Percentiles rank a stretch among this genome's conserved stretches.
Conservation (phyloP, 768 basidiomycete genomes). For the Suillus brevipes region DNA sequence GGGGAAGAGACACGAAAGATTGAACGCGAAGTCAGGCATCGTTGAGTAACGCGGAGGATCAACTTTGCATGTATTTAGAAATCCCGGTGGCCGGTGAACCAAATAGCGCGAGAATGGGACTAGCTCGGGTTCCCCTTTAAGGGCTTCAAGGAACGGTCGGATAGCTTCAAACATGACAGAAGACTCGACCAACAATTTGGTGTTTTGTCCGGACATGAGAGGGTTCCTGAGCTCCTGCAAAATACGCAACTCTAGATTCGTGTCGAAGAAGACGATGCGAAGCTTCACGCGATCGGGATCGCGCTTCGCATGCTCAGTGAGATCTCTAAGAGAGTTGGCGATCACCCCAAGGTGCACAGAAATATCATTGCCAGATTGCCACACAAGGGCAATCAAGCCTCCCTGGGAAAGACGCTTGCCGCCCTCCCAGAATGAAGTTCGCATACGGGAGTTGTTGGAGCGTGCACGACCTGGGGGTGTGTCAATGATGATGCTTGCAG, state of each 20-base stretch:
- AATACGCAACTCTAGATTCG: slow-evolving; percentile 49
- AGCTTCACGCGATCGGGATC: slow-evolving; percentile 39
- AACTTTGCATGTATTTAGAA: slow-evolving; percentile 37
- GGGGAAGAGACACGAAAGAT: slow-evolving; percentile 56
- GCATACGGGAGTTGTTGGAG: slow-evolving; percentile 34
- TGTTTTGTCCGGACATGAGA: slow-evolving; percentile 22
- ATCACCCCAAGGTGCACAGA: slow-evolving; percentile 58
- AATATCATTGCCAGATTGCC: slow-evolving; percentile 34
- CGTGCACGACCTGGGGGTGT: slow-evolving; percentile 60
- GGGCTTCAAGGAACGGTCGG: slow-evolving; percentile 64
- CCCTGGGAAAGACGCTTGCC: slow-evolving; percentile 62
- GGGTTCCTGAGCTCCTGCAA: slow-evolving; percentile 37
- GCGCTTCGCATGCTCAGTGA: slow-evolving; percentile 44
- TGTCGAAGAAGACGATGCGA: slow-evolving; percentile 64
- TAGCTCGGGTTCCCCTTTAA: slow-evolving; percentile 55
- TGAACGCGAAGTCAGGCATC: slow-evolving; percentile 55
- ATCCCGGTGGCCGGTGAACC: slow-evolving; percentile 41
- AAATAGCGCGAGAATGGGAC: slow-evolving; percentile 58
- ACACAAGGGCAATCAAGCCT: slow-evolving; percentile 62
- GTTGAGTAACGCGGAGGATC: slow-evolving; percentile 55
- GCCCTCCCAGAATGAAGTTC: slow-evolving; percentile 62
- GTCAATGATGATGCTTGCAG: slow-evolving; percentile 46
- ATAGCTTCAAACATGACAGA: slow-evolving; percentile 68
- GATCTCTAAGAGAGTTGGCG: slow-evolving; percentile 42
- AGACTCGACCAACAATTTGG: slow-evolving; percentile 54